These are phyloP conservation scores for Trypanosoma boissoni DNA, from an alignment of 208 protist genomes.

Conservation along the genomic window DNA sequence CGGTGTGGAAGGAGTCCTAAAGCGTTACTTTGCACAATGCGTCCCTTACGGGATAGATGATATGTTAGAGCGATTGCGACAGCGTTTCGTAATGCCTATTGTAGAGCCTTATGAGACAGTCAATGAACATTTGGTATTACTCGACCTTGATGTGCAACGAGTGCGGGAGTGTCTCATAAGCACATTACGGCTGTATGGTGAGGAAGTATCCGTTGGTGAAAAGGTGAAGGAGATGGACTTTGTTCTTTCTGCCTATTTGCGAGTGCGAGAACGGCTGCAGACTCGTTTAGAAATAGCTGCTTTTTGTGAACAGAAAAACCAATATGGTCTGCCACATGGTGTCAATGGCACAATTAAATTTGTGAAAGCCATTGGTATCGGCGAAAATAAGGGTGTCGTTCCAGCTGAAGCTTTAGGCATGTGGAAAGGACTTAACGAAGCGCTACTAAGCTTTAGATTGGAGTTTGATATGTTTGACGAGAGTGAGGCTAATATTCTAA, in stretches of 20 bases:
- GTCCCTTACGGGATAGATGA: conserved; percentile 19
- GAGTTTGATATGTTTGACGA: conserved; percentile 31
- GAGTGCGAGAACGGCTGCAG: conserved; percentile 18
- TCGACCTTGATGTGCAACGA: conserved; percentile 22
- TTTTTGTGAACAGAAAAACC: conserved; percentile 20
- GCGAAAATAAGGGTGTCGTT: background rate
- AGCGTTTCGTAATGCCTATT: conserved; percentile 20
- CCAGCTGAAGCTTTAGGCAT: background rate
- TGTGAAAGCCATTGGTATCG: background rate
- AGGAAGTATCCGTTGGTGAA: conserved; percentile 14
- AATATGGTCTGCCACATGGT: conserved; percentile 16
- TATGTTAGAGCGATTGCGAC: conserved; percentile 13
- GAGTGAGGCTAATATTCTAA: conserved; percentile 22
- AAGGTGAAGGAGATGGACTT: conserved; percentile 23
- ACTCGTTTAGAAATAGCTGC: conserved; percentile 25
- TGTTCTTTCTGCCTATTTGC: conserved; percentile 12
- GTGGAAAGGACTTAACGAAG: conserved; percentile 18
- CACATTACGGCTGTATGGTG: conserved; percentile 12
- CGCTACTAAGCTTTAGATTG: conserved; percentile 16
- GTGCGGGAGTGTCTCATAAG: conserved; percentile 18
- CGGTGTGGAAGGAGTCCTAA: conserved; percentile 8
- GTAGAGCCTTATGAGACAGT: conserved; percentile 19
- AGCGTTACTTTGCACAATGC: conserved; percentile 11
- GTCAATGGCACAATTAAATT: conserved; percentile 23
- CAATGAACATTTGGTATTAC: conserved; percentile 24